Conservation (phyloP, 2,329 filamentous ascomycete species). For the Elsinoe ampelina region DNA sequence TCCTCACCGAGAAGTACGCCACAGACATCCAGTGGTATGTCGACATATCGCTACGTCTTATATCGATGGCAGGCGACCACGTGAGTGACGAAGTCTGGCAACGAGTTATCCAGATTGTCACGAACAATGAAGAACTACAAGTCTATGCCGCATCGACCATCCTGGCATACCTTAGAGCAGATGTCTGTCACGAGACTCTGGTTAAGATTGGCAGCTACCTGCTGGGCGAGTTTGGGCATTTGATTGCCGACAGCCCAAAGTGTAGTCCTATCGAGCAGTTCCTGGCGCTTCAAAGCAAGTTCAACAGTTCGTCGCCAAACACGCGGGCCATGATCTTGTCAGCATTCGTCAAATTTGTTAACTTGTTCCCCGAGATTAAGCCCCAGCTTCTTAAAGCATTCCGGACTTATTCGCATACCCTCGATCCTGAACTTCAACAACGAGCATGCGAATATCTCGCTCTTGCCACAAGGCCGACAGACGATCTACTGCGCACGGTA, state of each 20-base stretch:
- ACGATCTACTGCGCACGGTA: slow-evolving; percentile 84
- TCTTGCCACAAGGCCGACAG: slow-evolving; percentile 73
- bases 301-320: slow-evolving; percentile 76
- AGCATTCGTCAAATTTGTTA: slow-evolving; percentile 95
- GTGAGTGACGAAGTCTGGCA: slow-evolving; percentile 99
- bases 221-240: slow-evolving; percentile 89
- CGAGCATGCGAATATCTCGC: slow-evolving; percentile 90
- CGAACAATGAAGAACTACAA: slow-evolving; percentile 97
- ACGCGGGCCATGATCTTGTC: slow-evolving; percentile 92
- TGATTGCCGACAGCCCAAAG: slow-evolving; percentile 83
- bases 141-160: slow-evolving; percentile 93
- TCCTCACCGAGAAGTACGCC: slow-evolving; percentile 95
- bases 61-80: slow-evolving; percentile 94
- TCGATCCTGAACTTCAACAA: slow-evolving; percentile 93
- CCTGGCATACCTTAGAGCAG: slow-evolving; percentile 80
- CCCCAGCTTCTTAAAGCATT: slow-evolving; percentile 87
- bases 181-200: slow-evolving; percentile 91
- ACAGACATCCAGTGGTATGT: slow-evolving; percentile 99
- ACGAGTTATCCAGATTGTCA: slow-evolving; percentile 95
- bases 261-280: slow-evolving; percentile 98
- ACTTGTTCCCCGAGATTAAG: slow-evolving; percentile 97
- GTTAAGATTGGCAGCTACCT: slow-evolving; percentile 98
- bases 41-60: slow-evolving; percentile 86
- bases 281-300: slow-evolving; percentile 80
- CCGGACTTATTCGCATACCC: slow-evolving; percentile 80